Evolutionary conservation across 2,329 filamentous ascomycete species (phyloP), one percentile per base, ranked within the genome.

Genomic region (Botrytis tulipae): DNA sequence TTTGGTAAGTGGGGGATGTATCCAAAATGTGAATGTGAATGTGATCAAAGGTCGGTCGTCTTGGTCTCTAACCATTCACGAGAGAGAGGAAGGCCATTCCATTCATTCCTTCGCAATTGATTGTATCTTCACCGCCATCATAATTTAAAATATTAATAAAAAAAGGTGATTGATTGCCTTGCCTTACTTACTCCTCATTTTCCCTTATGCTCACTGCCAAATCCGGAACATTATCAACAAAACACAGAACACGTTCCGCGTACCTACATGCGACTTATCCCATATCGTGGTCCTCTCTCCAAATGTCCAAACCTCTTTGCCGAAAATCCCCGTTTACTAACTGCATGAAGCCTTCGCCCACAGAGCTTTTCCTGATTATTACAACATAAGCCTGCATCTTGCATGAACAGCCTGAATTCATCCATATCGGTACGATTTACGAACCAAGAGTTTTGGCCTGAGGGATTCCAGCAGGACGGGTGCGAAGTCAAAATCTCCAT

Each of bases 111-210:
- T 62, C 37, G 37, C 25, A n/a, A 42, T 42, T 29, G 35, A 37
- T 37, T n/a, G n/a, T 37, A 35, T 67, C 65, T 67, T 67, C 65
- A 67, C 65, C 65, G 65, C 65, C 65, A 67, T 54, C 44, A 67
- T 29, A 6, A n/a, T 40, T n/a, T 40, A 10, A 37, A 37, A 40
- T 40, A 40, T 12, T 40, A 40, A 40, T 40, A 46, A 25, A 3
- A 51, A 14, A 51, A 57, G n/a, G 6, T 18, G 51, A 29, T 18
- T 57, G 51, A 35, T 35, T 35, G 35, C 32, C 32, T 32, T 32
- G 32, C 32, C 32, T 32, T 32, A 25, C 44, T 66, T 22, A 18
- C n/a, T 35, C 22, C 40, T 44, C 62, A 22, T 20, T 65, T 14
- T 29, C n/a, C n/a, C 44, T 16, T 9, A 40, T 29, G 32, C 44